A percentile compares a stretch with the other conserved stretches of the same genome.
These are phyloP conservation scores for Aspergillus pseudotamarii DNA, from an alignment of 2,329 filamentous ascomycete genomes.

Conservation along the genomic window DNA sequence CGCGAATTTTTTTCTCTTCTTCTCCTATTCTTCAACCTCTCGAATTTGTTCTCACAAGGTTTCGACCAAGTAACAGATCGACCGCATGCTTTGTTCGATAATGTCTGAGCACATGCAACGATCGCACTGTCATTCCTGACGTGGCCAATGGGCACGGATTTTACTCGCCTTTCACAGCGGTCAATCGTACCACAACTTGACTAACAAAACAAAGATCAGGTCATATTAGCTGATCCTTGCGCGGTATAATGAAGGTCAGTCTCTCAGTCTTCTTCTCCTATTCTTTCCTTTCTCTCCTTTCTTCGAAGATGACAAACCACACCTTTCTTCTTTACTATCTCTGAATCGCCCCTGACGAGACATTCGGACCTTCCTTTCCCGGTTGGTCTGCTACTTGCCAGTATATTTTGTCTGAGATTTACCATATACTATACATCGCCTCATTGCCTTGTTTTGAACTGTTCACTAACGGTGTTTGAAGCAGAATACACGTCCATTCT, in stretches of 20 bases:
- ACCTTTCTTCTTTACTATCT: conserved; percentile 63
- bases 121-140: neutral
- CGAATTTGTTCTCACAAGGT: conserved; percentile 28
- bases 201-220: conserved; percentile 2
- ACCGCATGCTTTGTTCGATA: neutral
- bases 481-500: neutral
- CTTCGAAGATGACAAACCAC: conserved; percentile 62
- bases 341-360: conserved; percentile 71
- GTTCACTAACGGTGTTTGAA: conserved; percentile 10
- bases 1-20: conserved; percentile 14
- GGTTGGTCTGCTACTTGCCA: conserved; percentile 72
- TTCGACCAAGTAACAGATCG: neutral
- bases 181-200: conserved; percentile 3
- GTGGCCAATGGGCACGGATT: neutral
- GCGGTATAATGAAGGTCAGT: conserved; percentile 28
- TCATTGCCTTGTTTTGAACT: neutral
- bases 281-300: conserved; percentile 21
- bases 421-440: conserved; percentile 4
- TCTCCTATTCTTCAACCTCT: conserved; percentile 14
- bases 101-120: neutral
- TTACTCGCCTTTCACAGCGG: neutral
- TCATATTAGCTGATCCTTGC: neutral
- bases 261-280: neutral
- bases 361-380: conserved; percentile 62
- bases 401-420: conserved; percentile 67